These are phyloP conservation scores for Colletotrichum sp. DNA, from an alignment of 2,329 filamentous ascomycete genomes.

Conservation along the genomic window DNA sequence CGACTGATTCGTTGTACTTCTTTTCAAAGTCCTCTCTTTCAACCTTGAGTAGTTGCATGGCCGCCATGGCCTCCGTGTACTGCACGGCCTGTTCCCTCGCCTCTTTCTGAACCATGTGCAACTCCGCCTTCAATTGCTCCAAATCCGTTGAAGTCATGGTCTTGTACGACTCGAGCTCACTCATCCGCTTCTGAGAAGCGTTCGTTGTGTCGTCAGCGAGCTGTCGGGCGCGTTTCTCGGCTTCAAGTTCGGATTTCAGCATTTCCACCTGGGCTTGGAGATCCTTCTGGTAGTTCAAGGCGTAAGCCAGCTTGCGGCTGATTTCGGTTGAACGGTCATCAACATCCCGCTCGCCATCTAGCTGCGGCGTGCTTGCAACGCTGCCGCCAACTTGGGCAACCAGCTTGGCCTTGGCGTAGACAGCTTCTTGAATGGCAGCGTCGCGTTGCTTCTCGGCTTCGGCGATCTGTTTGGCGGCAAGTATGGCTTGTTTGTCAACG, in stretches of 20 bases:
- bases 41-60: constrained; percentile 77
- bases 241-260: constrained; percentile 72
- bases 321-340: constrained; percentile 76
- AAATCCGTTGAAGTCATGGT: constrained; percentile 85
- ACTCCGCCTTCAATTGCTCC: constrained; percentile 82
- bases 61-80: constrained; percentile 76
- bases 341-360: constrained; percentile 64
- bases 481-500: constrained; percentile 84
- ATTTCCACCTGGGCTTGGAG: constrained; percentile 79
- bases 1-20: constrained; percentile 70
- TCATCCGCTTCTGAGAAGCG: constrained; percentile 81
- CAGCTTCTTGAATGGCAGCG: constrained; percentile 90
- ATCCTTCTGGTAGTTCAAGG: constrained; percentile 79
- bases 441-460: constrained; percentile 96
- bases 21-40: constrained; percentile 81
- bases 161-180: constrained; percentile 82
- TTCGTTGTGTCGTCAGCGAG: constrained; percentile 87
- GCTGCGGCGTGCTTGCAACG: constrained; percentile 62
- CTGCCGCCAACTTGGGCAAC: constrained; percentile 77
- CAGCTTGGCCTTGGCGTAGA: constrained; percentile 92
- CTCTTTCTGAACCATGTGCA: constrained; percentile 80
- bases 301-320: constrained; percentile 80
- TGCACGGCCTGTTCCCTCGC: constrained; percentile 82
- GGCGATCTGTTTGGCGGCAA: constrained; percentile 87
- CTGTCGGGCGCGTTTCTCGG: constrained; percentile 81